phyloP scores from a whole-genome alignment of 2,329 filamentous ascomycete genomes.

The Calonectria naviculata region DNA sequence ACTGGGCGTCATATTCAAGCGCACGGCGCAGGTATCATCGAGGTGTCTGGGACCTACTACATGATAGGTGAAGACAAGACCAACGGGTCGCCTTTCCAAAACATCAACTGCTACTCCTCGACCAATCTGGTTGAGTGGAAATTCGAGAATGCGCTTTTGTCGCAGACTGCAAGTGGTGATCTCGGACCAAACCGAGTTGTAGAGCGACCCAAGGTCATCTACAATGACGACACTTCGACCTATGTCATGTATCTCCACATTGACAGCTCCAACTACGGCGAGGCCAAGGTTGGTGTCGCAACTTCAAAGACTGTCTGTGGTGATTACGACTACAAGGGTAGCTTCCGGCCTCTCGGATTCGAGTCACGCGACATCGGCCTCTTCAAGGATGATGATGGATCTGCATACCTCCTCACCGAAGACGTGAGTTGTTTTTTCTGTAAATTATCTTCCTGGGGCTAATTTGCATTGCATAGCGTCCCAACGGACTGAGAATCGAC shows the following conservation, averaged over 20 bases:
- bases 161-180: conserved; percentile 61
- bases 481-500: conserved; percentile 68
- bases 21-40: conserved; percentile 72
- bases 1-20: conserved; percentile 70
- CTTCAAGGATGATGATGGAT: conserved; percentile 71
- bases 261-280: conserved; percentile 69
- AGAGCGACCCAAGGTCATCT: conserved; percentile 76
- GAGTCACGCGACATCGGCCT: conserved; percentile 68
- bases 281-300: conserved; percentile 74
- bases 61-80: conserved; percentile 78
- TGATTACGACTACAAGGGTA: conserved; percentile 56
- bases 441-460: neutral
- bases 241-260: conserved; percentile 80
- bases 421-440: conserved; percentile 56
- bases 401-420: conserved; percentile 71
- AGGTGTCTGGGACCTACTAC: conserved; percentile 69
- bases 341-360: conserved; percentile 48
- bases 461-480: conserved; percentile 50
- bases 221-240: conserved; percentile 70
- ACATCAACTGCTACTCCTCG: conserved; percentile 76
- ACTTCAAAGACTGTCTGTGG: conserved; percentile 70
- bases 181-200: conserved; percentile 71
- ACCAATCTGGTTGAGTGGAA: conserved; percentile 73
- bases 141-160: conserved; percentile 69
- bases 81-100: conserved; percentile 69